Evolutionary conservation across 495 filamentous ascomycete genomes (phyloP).

Genomic region (Daldinia decipiens): DNA sequence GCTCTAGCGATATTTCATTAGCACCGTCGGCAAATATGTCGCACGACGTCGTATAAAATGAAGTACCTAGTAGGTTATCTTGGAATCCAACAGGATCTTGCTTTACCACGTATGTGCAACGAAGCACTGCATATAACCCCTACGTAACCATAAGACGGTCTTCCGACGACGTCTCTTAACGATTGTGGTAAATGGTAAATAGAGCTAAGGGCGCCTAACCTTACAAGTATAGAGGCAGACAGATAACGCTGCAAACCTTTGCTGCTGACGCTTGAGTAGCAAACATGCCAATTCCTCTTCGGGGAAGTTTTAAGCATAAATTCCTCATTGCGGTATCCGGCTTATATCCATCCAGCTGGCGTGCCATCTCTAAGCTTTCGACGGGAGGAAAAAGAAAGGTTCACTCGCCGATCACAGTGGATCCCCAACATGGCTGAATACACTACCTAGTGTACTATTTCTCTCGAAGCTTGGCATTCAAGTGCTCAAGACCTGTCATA

Average conservation of each 20-base stretch:
- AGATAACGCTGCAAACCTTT: background rate
- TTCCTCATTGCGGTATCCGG: background rate
- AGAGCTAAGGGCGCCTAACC: background rate
- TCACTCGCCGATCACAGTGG: slow-evolving; percentile 2
- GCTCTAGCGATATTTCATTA: slow-evolving; percentile 7
- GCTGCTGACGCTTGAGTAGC: background rate
- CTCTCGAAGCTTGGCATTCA: background rate
- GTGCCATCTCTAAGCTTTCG: background rate
- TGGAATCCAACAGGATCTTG: slow-evolving; percentile 15
- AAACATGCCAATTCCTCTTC: background rate
- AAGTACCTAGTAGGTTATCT: slow-evolving; percentile 4
- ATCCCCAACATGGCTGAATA: background rate
- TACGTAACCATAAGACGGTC: slow-evolving; percentile 2
- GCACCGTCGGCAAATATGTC: slow-evolving; percentile 21
- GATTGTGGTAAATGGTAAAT: background rate
- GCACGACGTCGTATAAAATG: slow-evolving; percentile 29
- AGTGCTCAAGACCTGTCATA: slow-evolving; percentile 16
- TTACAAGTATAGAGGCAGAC: background rate
- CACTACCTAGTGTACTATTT: background rate
- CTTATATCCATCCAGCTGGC: background rate
- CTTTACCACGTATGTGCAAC: slow-evolving; percentile 14
- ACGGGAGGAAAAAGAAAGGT: background rate
- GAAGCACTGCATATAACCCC: slow-evolving; percentile 12
- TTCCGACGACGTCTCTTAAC: slow-evolving; percentile 5
- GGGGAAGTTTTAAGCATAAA: background rate